Conservation (phyloP, 1,139 yeast genomes). For the Torulaspora pretoriensis region DNA sequence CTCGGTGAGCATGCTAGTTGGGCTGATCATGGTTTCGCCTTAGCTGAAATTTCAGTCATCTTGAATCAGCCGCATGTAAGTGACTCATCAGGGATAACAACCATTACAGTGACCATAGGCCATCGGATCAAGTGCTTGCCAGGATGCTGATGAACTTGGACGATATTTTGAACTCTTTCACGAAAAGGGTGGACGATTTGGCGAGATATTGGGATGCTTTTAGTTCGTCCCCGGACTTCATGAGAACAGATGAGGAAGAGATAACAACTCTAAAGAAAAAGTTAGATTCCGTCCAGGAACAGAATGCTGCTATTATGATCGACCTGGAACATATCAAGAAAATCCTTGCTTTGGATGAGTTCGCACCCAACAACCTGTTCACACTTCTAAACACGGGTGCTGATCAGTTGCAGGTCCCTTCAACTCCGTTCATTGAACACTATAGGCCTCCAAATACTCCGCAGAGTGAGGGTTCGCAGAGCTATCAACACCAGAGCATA, state of each 20-base stretch:
- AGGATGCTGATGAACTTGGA: slow-evolving; percentile 10
- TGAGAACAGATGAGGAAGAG: slow-evolving; percentile 14
- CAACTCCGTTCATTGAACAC: slow-evolving; percentile 3
- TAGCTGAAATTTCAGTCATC: slow-evolving; percentile 3
- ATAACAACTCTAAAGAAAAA: slow-evolving; percentile 18
- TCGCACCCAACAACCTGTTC: slow-evolving; percentile 16
- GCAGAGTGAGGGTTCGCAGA: slow-evolving; percentile 13
- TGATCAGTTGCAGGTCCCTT: slow-evolving; percentile 3
- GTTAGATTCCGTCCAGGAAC: slow-evolving; percentile 22
- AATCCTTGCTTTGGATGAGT: slow-evolving; percentile 7
- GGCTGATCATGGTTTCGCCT: not conserved
- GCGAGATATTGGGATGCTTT: slow-evolving; percentile 21
- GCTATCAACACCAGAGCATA: slow-evolving; percentile 2
- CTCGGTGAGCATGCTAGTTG: not conserved
- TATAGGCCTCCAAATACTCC: slow-evolving; percentile 16
- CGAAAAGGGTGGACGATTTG: slow-evolving; percentile 12
- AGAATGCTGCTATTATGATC: slow-evolving; percentile 24
- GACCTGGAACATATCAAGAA: slow-evolving; percentile 21
- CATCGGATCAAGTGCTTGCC: not conserved
- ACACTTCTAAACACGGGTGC: slow-evolving; percentile 11
- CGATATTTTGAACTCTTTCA: slow-evolving; percentile 9
- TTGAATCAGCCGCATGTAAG: slow-evolving; percentile 7
- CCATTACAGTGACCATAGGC: not conserved
- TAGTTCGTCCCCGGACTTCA: slow-evolving; percentile 7
- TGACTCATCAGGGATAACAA: slow-evolving; percentile 2